Base-by-base conservation (phyloP, 108 stramenopile species). In the Thalassiosira profunda region DNA sequence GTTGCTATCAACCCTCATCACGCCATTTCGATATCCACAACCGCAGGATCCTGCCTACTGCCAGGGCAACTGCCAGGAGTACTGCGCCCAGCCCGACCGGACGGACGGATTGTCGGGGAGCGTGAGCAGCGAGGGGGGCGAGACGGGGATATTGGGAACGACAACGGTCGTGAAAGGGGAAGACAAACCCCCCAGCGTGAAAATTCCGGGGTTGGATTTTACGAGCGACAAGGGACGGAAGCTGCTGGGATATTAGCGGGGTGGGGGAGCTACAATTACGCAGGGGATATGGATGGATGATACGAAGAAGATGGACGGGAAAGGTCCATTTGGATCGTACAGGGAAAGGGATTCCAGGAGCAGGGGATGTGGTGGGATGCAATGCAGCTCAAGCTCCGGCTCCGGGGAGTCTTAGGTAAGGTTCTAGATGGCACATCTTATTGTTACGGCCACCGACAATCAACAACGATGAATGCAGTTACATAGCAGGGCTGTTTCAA, bases 101-200 rank as follows among this genome's bases (percentile, higher is more conserved):
- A 80, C 55, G 3, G 93, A 94, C 68, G 93, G 93, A 21, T 71
- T 94, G 25, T 85, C 83, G 17, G 93, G 93, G 15, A 85, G 83
- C 35, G 79, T 88, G 1, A 84, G 79, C 47, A 71, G 72, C 11
- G 56, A 58, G 8, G 76, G 73, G 9, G 93, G 89, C 21, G 93
- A 94, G 62, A 79, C 84, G 15, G 90, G 93, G 2, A 86, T 91
- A 55, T 57, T 93, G 10, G 89, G 92, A 35, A 69, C 49, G 12
- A 81, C 58, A 24, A 93, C 92, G 0, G 92, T 93, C 17, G 84
- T 87, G 25, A 93, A 93, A 67, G 89, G 89, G 4, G 86, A 90
- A 63, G 92, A 93, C 47, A 88, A 86, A 48, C 92, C 92, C 5
- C 89, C 92, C 7, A 43, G 67, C 3, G 46, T 90, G 4, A 74